These are phyloP conservation scores for Penicillium italicum DNA, from an alignment of 2,329 filamentous ascomycete genomes.

Conservation along the genomic window DNA sequence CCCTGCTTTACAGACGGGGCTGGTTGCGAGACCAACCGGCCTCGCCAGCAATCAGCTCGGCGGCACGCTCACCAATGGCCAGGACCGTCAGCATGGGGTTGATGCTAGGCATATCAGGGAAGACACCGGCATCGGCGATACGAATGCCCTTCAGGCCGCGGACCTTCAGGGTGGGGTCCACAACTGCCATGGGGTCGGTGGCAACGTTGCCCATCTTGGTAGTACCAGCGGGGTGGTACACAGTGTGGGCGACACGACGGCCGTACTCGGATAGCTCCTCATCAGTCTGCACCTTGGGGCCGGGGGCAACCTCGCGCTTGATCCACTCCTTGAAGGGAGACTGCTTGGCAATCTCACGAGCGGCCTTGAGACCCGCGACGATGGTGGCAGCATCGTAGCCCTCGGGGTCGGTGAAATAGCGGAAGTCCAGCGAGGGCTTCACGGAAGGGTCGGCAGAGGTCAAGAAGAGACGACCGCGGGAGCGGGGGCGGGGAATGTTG, in stretches of 20 bases:
- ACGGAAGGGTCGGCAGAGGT: conserved; percentile 70
- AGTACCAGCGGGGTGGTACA: conserved; percentile 85
- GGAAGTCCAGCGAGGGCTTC: conserved; percentile 82
- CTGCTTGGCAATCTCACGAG: conserved; percentile 71
- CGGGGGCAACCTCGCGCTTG: conserved; percentile 76
- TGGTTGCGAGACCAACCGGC: conserved; percentile 62
- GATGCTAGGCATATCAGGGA: conserved; percentile 80
- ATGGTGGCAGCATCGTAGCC: conserved; percentile 81
- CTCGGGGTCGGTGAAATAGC: conserved; percentile 82
- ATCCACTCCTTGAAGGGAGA: conserved; percentile 79
- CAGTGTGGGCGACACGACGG: conserved; percentile 75
- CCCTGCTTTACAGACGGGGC: conserved; percentile 48
- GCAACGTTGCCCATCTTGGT: conserved; percentile 80
- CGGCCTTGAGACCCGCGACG: conserved; percentile 71
- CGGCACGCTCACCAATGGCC: conserved; percentile 75
- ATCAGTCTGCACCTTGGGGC: conserved; percentile 68
- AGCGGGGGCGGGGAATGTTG: conserved; percentile 80
- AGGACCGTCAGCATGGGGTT: conserved; percentile 91
- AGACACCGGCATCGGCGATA: conserved; percentile 82
- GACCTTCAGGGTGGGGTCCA: conserved; percentile 71
- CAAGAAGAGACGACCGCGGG: conserved; percentile 72
- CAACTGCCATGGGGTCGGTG: conserved; percentile 69
- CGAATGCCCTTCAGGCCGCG: conserved; percentile 68
- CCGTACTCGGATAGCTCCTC: conserved; percentile 80
- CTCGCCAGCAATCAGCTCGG: conserved; percentile 76